These are phyloP conservation scores for Paecilomyces variotii DNA, from an alignment of 2,329 filamentous ascomycete genomes.

Conservation along the genomic window DNA sequence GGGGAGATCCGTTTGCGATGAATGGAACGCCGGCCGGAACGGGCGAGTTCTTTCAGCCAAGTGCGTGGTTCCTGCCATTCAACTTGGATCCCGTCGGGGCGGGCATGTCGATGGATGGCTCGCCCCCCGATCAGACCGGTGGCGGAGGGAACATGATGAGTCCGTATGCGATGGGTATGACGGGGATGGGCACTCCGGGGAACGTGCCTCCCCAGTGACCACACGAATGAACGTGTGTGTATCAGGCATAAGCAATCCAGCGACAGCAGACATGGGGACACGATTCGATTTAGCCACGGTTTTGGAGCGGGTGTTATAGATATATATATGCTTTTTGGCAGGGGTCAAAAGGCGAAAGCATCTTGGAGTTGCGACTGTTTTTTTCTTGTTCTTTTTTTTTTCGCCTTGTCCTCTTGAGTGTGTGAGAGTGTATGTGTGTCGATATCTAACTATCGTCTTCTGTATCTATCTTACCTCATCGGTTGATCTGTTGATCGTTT, in stretches of 20 bases:
- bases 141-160: conserved; percentile 15
- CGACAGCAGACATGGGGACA: neutral
- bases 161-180: conserved; percentile 19
- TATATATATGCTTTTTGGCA: too few species aligned
- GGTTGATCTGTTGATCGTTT: too few species aligned
- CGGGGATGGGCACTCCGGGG: conserved; percentile 8
- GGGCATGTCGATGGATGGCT: conserved; percentile 4
- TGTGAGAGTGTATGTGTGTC: neutral
- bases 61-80: conserved; percentile 88
- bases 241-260: neutral
- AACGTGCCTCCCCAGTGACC: neutral
- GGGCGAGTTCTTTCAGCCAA: conserved; percentile 37
- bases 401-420: too few species aligned
- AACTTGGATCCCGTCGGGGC: conserved; percentile 62
- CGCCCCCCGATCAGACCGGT: neutral
- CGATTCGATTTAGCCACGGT: neutral
- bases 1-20: conserved; percentile 28
- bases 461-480: neutral
- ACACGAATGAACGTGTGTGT: neutral
- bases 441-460: neutral
- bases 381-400: neutral
- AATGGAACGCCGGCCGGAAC: conserved; percentile 23
- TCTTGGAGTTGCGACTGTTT: neutral
- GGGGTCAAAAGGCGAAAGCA: neutral
- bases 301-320: neutral